Evolutionary conservation across 768 basidiomycete genomes (phyloP).

Genomic region (Termitomyces sp.): DNA sequence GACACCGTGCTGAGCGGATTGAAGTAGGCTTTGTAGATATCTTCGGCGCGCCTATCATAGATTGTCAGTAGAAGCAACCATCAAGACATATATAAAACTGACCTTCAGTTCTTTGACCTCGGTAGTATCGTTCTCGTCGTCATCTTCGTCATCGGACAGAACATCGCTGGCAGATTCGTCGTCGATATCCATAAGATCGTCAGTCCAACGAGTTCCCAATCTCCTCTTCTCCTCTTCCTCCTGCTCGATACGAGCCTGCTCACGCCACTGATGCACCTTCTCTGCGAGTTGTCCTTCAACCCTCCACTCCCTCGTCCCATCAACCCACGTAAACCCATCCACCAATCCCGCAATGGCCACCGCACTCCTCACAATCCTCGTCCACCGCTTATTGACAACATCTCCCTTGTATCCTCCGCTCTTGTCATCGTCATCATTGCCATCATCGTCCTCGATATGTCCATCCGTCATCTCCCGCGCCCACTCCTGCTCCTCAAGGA

Average conservation of each 20-base stretch:
- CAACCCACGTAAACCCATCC: constrained; percentile 68
- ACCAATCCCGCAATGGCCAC: constrained; percentile 64
- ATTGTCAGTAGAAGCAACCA: constrained; percentile 6
- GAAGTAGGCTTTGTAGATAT: constrained; percentile 66
- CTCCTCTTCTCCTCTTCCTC: constrained; percentile 66
- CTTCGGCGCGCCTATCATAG: constrained; percentile 60
- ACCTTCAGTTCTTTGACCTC: constrained; percentile 83
- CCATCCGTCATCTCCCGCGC: constrained; percentile 59
- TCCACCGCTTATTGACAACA: constrained; percentile 58
- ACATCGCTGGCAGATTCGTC: constrained; percentile 40
- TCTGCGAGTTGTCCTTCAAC: constrained; percentile 60
- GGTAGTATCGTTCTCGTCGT: constrained; percentile 63
- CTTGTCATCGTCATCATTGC: constrained; percentile 21
- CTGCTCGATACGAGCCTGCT: constrained; percentile 60
- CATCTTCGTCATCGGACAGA: constrained; percentile 44
- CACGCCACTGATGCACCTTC: constrained; percentile 65
- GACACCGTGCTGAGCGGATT: constrained; percentile 32
- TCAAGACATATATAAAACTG: constrained; percentile 9
- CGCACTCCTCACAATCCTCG: constrained; percentile 63
- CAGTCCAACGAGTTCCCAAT: constrained; percentile 54
- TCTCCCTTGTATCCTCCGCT: constrained; percentile 21
- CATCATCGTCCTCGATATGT: constrained; percentile 74
- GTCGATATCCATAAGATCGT: constrained; percentile 71
- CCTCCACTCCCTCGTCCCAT: constrained; percentile 54
- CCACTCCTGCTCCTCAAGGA: constrained; percentile 57